Evolutionary conservation across 306 rosid genomes (phyloP).

Genomic region (Casuarina equisetifolia): DNA sequence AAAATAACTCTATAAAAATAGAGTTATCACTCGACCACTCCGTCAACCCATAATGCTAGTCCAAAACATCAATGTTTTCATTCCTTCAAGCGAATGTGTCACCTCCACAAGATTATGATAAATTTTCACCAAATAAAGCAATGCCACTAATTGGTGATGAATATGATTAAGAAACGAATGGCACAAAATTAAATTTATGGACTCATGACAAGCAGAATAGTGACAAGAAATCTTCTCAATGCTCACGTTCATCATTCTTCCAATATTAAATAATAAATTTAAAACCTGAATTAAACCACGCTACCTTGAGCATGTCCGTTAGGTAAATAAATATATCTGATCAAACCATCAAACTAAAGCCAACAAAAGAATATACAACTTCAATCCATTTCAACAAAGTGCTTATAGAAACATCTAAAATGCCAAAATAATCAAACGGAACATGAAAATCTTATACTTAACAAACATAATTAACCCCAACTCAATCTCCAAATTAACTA

Average conservation of each 20-base stretch:
- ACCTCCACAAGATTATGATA: conserved; percentile 49
- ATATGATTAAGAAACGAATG: neutral
- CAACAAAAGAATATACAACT: neutral
- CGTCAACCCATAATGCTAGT: too few species aligned
- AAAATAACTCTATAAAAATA: too few species aligned
- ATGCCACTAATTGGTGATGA: neutral
- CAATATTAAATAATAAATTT: neutral
- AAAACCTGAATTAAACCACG: neutral
- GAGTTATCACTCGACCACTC: too few species aligned
- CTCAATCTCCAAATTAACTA: neutral
- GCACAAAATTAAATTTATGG: neutral
- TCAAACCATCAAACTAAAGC: neutral
- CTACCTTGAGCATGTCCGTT: neutral
- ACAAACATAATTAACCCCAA: neutral
- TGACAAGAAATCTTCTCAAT: neutral
- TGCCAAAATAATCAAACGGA: neutral
- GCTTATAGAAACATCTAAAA: neutral
- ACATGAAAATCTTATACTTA: neutral
- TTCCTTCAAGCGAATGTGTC: conserved; percentile 86
- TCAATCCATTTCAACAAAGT: neutral
- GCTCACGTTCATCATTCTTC: neutral
- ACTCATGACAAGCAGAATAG: neutral
- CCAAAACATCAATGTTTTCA: conserved; percentile 50
- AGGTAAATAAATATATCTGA: neutral
- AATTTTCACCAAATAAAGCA: neutral